Percentiles rank a stretch among this genome's conserved stretches.
Conservation (phyloP, 495 filamentous ascomycete genomes). For the Wilcoxina mikolae region DNA sequence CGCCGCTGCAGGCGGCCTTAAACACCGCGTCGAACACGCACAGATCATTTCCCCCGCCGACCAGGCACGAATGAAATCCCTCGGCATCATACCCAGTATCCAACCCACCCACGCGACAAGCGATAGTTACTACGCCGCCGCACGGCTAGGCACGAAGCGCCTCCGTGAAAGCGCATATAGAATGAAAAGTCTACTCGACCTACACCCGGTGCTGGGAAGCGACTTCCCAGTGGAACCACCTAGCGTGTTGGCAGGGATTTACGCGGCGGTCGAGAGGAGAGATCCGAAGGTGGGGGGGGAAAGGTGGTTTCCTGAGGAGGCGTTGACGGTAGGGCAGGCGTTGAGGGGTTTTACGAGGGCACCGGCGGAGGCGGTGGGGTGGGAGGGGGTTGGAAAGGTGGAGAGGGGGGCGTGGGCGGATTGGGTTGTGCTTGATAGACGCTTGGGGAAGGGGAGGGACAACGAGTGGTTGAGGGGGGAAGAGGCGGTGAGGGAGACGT, state of each 20-base stretch:
- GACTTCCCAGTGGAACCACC: conserved; percentile 55
- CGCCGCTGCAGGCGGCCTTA: conserved; percentile 33
- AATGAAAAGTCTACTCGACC: conserved; percentile 39
- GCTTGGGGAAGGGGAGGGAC: conserved; percentile 30
- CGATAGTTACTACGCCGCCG: conserved; percentile 45
- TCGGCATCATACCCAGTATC: conserved; percentile 50
- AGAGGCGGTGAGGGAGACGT: conserved; percentile 42
- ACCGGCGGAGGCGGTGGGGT: conserved; percentile 36
- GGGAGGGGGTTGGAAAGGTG: conserved; percentile 40
- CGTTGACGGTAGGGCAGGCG: conserved; percentile 39
- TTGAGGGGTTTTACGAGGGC: conserved; percentile 41
- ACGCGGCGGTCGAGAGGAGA: conserved; percentile 43
- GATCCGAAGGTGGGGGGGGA: conserved; percentile 36
- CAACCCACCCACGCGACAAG: conserved; percentile 55
- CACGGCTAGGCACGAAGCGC: conserved; percentile 39
- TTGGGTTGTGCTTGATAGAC: conserved; percentile 45
- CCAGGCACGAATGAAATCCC: conserved; percentile 37
- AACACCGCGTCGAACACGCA: conserved; percentile 49
- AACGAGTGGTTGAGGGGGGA: conserved; percentile 36
- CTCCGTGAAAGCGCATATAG: conserved; percentile 40
- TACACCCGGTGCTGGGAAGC: conserved; percentile 38
- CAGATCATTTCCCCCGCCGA: conserved; percentile 51
- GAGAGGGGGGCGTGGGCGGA: conserved; percentile 42
- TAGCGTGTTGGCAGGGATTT: conserved; percentile 43
- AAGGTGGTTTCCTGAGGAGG: conserved; percentile 42